These are phyloP conservation scores for Fusarium sp. DNA, from an alignment of 2,329 filamentous ascomycete genomes.

Conservation along the genomic window DNA sequence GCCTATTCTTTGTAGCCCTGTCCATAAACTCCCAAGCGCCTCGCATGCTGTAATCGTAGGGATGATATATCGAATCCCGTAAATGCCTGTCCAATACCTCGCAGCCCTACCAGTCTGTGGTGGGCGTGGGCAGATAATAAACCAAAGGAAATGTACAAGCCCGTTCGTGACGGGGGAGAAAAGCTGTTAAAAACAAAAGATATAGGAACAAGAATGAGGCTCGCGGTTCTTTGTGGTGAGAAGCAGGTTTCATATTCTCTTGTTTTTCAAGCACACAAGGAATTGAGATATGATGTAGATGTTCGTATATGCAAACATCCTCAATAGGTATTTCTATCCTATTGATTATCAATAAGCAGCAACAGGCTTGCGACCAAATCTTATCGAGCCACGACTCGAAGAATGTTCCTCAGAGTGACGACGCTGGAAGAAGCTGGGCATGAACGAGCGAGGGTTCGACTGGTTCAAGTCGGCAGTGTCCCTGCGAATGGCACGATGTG, in stretches of 20 bases:
- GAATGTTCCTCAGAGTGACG: conserved; percentile 56
- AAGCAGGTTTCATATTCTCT: conserved; percentile 13
- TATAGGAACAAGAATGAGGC: conserved; percentile 26
- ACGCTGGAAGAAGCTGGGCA: conserved; percentile 59
- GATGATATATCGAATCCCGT: conserved; percentile 19
- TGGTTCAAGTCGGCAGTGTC: conserved; percentile 44
- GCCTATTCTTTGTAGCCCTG: conserved; percentile 12
- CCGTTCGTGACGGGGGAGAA: conserved; percentile 17
- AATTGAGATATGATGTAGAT: background rate
- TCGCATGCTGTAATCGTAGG: conserved; percentile 38
- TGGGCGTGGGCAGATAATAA: conserved; percentile 18
- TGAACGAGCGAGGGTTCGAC: conserved; percentile 50
- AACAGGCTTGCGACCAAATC: conserved; percentile 53
- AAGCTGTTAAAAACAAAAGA: conserved; percentile 40
- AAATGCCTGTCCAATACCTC: conserved; percentile 28
- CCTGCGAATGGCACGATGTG: conserved; percentile 46
- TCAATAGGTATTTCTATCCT: background rate
- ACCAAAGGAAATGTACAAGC: conserved; percentile 30
- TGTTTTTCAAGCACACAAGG: conserved; percentile 5
- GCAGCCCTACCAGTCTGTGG: conserved; percentile 8
- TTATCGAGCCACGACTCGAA: conserved; percentile 53
- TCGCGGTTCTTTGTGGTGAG: conserved; percentile 16
- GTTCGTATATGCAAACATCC: background rate
- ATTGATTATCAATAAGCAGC: conserved; percentile 52
- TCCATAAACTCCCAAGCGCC: conserved; percentile 40